Percentiles rank a stretch among this genome's conserved stretches.
Evolutionary conservation across 2,329 filamentous ascomycete species (phyloP).

Genomic region (Gnomoniopsis smithogilvyi): DNA sequence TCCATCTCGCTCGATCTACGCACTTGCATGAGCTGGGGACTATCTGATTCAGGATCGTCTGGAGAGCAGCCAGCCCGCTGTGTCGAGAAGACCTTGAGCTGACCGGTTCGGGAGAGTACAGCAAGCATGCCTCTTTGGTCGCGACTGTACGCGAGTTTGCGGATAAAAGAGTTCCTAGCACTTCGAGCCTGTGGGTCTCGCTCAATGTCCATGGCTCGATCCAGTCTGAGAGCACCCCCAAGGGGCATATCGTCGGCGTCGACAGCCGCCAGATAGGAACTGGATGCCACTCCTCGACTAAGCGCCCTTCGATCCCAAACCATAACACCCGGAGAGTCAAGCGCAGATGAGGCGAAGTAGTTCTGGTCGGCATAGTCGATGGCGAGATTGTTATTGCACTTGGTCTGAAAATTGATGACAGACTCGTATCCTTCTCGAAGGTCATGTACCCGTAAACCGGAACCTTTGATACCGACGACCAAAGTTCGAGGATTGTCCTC

Average conservation of each 20-base stretch:
- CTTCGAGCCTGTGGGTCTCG: slow-evolving; percentile 41
- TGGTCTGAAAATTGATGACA: slow-evolving; percentile 60
- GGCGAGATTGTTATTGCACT: slow-evolving; percentile 67
- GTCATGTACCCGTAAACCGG: slow-evolving; percentile 74
- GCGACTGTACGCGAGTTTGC: slow-evolving; percentile 60
- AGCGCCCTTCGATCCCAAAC: slow-evolving; percentile 75
- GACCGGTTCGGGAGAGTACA: slow-evolving; percentile 59
- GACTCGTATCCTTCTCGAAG: slow-evolving; percentile 49
- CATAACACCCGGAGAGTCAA: slow-evolving; percentile 71
- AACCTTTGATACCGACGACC: slow-evolving; percentile 71
- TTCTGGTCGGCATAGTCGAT: slow-evolving; percentile 80
- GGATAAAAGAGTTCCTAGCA: slow-evolving; percentile 58
- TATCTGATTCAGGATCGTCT: slow-evolving; percentile 35
- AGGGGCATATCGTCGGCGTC: slow-evolving; percentile 61
- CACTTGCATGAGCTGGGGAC: slow-evolving; percentile 58
- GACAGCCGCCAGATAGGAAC: slow-evolving; percentile 53
- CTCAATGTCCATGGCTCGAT: slow-evolving; percentile 55
- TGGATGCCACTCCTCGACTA: slow-evolving; percentile 48
- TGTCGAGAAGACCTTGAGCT: slow-evolving; percentile 60
- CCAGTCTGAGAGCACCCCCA: slow-evolving; percentile 58
- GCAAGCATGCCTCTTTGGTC: slow-evolving; percentile 60
- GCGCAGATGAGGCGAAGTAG: slow-evolving; percentile 77
- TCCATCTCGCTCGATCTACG: slow-evolving; percentile 61
- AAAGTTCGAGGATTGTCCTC: slow-evolving; percentile 72
- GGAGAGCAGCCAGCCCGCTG: slow-evolving; percentile 48